A percentile compares a stretch with the other conserved stretches of the same genome.
Conservation (phyloP, 192 early-diverging fungal species). For the Chytriomyces hyalinus region DNA sequence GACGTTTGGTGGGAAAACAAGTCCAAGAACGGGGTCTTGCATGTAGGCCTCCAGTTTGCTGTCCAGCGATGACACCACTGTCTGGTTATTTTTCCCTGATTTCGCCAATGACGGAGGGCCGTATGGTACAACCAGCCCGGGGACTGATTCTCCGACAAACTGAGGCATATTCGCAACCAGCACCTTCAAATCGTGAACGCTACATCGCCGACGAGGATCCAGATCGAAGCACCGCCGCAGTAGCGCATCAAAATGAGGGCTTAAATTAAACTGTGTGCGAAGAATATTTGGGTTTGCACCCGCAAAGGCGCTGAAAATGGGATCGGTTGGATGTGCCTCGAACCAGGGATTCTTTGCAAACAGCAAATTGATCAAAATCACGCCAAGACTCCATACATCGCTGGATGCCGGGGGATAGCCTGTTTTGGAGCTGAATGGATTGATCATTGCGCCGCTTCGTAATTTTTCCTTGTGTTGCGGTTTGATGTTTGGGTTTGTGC, state of each 20-base stretch:
- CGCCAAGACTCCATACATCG: conserved; percentile 80
- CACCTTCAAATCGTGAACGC: conserved; percentile 34
- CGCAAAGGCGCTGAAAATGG: conserved; percentile 69
- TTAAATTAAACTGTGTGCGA: conserved; percentile 57
- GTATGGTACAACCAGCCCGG: conserved; percentile 25
- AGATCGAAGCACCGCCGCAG: conserved; percentile 74
- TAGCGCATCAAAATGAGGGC: conserved; percentile 69
- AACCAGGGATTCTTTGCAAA: conserved; percentile 85
- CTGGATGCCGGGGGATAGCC: conserved; percentile 65
- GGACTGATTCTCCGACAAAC: conserved; percentile 34
- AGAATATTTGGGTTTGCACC: conserved; percentile 41
- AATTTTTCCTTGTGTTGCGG: conserved; percentile 10
- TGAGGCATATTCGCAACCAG: conserved; percentile 34
- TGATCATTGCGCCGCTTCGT: neutral
- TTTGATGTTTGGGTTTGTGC: conserved; percentile 16
- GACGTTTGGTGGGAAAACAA: conserved; percentile 5
- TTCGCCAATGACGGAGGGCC: conserved; percentile 1
- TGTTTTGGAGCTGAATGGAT: conserved; percentile 13
- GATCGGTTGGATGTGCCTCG: conserved; percentile 61
- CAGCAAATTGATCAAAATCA: conserved; percentile 76
- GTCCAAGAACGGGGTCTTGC: neutral
- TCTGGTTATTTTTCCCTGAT: neutral
- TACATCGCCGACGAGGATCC: conserved; percentile 48
- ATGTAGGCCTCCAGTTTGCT: neutral
- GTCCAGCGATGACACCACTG: neutral